Base-by-base conservation (phyloP, 2,329 filamentous ascomycete genomes). In the Trichoderma oligosporum region DNA sequence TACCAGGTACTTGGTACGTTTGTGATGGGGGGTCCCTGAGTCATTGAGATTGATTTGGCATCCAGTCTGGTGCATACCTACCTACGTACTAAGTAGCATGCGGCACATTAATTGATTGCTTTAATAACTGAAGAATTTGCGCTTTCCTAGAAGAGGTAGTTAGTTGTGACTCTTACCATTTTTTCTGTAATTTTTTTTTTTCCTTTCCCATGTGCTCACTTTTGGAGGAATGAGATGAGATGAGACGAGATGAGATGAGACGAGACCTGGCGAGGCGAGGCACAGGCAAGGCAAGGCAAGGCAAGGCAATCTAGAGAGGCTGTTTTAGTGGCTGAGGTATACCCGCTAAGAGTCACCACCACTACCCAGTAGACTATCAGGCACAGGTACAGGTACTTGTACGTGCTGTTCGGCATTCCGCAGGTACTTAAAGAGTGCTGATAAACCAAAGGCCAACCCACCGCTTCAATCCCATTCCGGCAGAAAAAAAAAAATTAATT, bases 401-500 rank as follows among this genome's bases (percentile, higher is more conserved):
- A 20, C n/a, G 16, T 4, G 9, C 36, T 16, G 6, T 18, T 11
- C 11, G 16, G 36, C 18, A 8, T 18, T 11, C 11, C 14, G 36
- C 18, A 44, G 29, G 35, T 51, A 51, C 47, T 51, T 51, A 51
- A n/a, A 39, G 27, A 51, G 24, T 29, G 35, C 47, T 51, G 47
- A 51, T 38, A 51, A 51, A 51, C 47, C 47, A 39, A 9, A 20
- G 14, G 18, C 31, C 35, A 20, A n/a, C 41, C 14, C 22, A 18
- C 24, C 35, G 16, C 47, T 38, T 51, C 35, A 29, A 16, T 45
- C 42, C 14, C 42, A 39, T 51, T 51, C 47, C 47, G 47, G 47
- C 47, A 51, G 47, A 39, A 51, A 51, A 51, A 51, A 51, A 46
- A 44, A 51, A 51, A 51, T 42, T 25, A 22, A 45, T 45, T n/a